phyloP scores from a whole-genome alignment of 129 eudicot genomes.

The Erigeron canadensis region DNA sequence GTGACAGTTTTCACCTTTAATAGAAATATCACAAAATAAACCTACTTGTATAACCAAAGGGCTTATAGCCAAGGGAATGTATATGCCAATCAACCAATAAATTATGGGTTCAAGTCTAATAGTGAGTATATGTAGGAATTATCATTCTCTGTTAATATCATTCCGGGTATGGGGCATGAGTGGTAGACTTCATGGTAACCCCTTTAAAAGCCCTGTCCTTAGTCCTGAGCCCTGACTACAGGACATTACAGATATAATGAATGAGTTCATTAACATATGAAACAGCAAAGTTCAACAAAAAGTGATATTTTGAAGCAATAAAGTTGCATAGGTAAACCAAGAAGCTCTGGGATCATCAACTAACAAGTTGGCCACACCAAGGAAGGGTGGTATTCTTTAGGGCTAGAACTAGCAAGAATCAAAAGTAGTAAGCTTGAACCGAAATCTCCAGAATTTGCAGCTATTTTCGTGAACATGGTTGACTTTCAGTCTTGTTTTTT shows the following conservation, averaged over 20 bases:
- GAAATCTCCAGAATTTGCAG: slow-evolving; percentile 19
- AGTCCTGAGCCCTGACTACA: background rate
- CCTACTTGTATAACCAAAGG: too few relatives aligned
- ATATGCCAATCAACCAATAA: too few relatives aligned
- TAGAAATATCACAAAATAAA: too few relatives aligned
- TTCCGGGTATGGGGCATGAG: too few relatives aligned
- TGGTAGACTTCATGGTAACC: too few relatives aligned
- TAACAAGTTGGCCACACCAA: background rate
- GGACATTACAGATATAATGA: background rate
- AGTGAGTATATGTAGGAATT: too few relatives aligned
- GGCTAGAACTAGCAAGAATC: slow-evolving; percentile 8
- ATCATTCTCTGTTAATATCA: too few relatives aligned
- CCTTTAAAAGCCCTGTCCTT: too few relatives aligned
- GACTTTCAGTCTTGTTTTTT: slow-evolving; percentile 33
- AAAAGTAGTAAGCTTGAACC: background rate
- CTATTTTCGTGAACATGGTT: background rate
- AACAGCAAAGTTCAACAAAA: slow-evolving; percentile 12
- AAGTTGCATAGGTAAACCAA: slow-evolving; percentile 14
- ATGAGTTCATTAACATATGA: slow-evolving; percentile 2
- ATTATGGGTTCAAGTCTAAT: too few relatives aligned
- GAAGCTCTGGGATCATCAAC: slow-evolving; percentile 1
- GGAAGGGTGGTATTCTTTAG: background rate
- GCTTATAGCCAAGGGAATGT: too few relatives aligned
- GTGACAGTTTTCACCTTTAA: too few relatives aligned
- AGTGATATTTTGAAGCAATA: background rate